Base-by-base conservation (phyloP, 768 basidiomycete species). In the Lactarius hatsudake region DNA sequence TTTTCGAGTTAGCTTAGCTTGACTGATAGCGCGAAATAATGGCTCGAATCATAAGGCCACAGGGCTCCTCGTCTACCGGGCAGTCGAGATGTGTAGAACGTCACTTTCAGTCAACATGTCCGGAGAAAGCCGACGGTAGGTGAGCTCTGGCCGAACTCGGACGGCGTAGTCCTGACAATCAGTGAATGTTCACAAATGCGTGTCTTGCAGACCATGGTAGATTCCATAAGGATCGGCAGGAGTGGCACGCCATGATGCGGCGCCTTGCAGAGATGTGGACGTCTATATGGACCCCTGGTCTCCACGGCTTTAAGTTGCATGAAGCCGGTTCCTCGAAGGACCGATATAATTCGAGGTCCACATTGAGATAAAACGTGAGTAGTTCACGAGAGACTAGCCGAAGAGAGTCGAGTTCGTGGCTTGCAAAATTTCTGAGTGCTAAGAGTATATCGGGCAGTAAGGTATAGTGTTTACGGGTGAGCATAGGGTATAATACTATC, bases 401-500 rank as follows among this genome's bases (percentile, higher is more conserved):
- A 57, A 57, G 59, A 66, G 42, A 61, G 53, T 60, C 59, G 36
- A 61, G 43, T 45, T 32, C 34, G 38, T 61, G 54, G 59, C 34
- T 68, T 64, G 63, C 63, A 55, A 43, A n/a, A 18, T 26, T 67
- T 64, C 42, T 51, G 23, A 26, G 17, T 40, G 59, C 9, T 60
- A 64, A 32, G 43, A 48, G 62, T 64, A 68, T 68, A 64, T 68
- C 63, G 59, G 59, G 67, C 32, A 68, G 51, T 68, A 64, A 60
- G 63, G 62, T 64, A 68, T 20, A 38, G 34, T 63, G 58, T 68
- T 64, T 68, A 68, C 51, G 43, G 30, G 23, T 54, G 62, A 45
- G 51, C 42, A 54, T 59, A 69, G 58, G 65, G 65, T 63, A 69
- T 63, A 59, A 69, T 63, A 59, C 66, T 62, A 59, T 59, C 61